Evolutionary conservation across 129 eudicot species (phyloP), one percentile per base, ranked within the genome.

Genomic region (Deinandra increscens): DNA sequence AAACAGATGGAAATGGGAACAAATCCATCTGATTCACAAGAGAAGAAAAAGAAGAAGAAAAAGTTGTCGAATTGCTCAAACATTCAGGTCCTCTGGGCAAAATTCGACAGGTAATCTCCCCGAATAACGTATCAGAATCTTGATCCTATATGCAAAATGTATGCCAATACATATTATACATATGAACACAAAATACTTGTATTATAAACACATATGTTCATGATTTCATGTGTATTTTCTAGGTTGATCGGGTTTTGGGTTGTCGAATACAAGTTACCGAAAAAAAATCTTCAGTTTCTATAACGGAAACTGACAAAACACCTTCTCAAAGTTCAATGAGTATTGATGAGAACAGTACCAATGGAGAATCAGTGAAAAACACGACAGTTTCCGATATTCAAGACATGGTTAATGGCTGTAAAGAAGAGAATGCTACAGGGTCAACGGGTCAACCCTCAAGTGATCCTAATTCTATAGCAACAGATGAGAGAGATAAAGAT

Each of bases 181-280:
- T 71, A 72, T 23, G 68, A 58, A 12, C 45, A 41, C 43, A 43
- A 41, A 38, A 31, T 43, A 41, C 38, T 20, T 12, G 0, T 58
- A 70, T 18, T 58, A 70, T 18, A 46, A 45, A 61, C 42, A n/a
- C 34, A 26, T 23, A 20, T 31, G 23, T 59, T 53, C 33, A 39
- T 64, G 19, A 58, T 58, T 34, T 36, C 34, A 18, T 72, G 14
- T 46, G 51, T n/a, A 36, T 71, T 61, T 46, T 51, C 19, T 80
- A 86, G 99, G 99, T 93, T 78, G 97, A 89, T 82, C 83, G 90
- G 60, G 92, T 93, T 71, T 66, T 93, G 71, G 99, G 95, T 34
- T 89, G 99, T 80, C 95, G 97, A 58, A 76, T 89, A 64, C 89
- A 68, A 70, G 85, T 75, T 49, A 37, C 69, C 31, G 67, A 75